These are phyloP conservation scores for Favolaschia claudopus DNA, from an alignment of 768 basidiomycete species.

Conservation along the genomic window DNA sequence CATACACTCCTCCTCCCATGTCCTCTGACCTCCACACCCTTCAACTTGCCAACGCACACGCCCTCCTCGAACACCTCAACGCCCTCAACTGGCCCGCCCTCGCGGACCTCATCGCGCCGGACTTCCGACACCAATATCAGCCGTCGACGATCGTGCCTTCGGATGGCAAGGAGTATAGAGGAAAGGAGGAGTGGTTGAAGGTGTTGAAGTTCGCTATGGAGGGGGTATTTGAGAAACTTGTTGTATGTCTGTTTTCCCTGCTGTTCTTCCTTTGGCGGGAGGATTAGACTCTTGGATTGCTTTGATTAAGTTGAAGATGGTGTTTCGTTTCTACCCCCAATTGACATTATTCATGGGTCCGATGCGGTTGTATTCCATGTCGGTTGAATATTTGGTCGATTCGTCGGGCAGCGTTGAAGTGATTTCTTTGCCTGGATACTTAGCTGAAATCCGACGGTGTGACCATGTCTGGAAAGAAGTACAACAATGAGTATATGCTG, in stretches of 20 bases:
- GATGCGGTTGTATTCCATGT: conserved; percentile 3
- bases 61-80: background rate
- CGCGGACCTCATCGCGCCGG: background rate
- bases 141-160: background rate
- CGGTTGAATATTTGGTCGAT: background rate
- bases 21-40: background rate
- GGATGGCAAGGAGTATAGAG: background rate
- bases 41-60: conserved; percentile 1
- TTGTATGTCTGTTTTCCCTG: too few relatives aligned
- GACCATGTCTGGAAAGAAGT: background rate
- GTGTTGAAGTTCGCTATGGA: background rate
- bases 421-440: too few relatives aligned
- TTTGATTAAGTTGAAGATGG: too few relatives aligned
- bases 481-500: conserved; percentile 13
- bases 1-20: too few relatives aligned
- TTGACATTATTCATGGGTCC: background rate
- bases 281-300: too few relatives aligned
- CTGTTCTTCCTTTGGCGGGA: too few relatives aligned
- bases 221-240: background rate
- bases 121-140: background rate
- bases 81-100: background rate
- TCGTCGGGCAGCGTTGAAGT: background rate
- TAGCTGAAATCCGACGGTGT: background rate
- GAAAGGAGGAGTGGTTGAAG: background rate
- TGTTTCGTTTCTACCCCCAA: too few relatives aligned